Evolutionary conservation across 768 basidiomycete species (phyloP), one percentile per base, ranked within the genome.

Genomic region (Tulasnella sp.): DNA sequence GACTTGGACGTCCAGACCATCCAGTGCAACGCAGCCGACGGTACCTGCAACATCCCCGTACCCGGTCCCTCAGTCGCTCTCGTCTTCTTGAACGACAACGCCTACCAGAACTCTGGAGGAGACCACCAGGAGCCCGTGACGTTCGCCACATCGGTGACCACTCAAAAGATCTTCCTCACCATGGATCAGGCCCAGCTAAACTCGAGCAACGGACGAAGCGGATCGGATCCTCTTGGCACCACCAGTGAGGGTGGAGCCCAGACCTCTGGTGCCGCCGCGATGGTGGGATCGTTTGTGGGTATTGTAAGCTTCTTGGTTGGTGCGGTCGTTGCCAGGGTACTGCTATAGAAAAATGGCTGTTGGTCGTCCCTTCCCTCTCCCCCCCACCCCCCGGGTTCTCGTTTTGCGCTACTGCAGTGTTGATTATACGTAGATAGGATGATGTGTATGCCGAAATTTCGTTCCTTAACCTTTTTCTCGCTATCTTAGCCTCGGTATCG

Each of bases 141-240:
- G 21, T 77, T 77, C 39, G 84, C 86, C n/a, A 77, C 76, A 3
- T 62, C 76, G 34, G 39, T 21, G 19, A 77, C 76, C 38, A 68
- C 68, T 10, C 46, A 62, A 6, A 38, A 21, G 0, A 12, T 56
- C 34, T 16, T n/a, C 19, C 27, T 56, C 19, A 71, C 76, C 31
- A 77, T 77, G 46, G 68, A 77, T 31, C 18, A 21, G 14, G 68
- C 71, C 1, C 39, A 38, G 36, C 18, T 79, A 8, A 18, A 16
- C 21, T 14, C 71, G 42, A 79, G 78, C 71, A 79, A 79, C 72
- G 78, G 78, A 72, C 38, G 71, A 27, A 79, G 73, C 44, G 78
- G 78, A 31, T 12, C 24, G n/a, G 62, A 44, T 40, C 78, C 78
- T 18, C 38, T 79, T 68, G 71, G 62, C 16, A n/a, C 71, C 10